phyloP scores from a whole-genome alignment of 768 basidiomycete species.

The Boletus reticuloceps region DNA sequence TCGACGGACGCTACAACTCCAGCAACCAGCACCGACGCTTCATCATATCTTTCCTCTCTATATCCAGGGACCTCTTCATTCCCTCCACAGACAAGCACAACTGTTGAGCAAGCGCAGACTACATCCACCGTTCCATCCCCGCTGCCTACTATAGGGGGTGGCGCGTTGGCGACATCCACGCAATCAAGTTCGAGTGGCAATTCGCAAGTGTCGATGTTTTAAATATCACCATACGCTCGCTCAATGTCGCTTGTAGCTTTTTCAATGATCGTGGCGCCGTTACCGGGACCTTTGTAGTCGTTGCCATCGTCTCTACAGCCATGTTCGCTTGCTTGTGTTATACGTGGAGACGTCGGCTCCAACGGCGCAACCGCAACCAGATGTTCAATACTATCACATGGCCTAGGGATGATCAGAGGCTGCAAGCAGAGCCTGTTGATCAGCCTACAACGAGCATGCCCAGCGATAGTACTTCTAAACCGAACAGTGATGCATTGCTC shows the following conservation, averaged over 20 bases:
- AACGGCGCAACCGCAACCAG: constrained; percentile 33
- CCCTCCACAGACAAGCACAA: constrained; percentile 38
- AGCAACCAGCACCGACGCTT: neutral
- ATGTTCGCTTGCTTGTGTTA: constrained; percentile 43
- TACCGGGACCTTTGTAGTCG: constrained; percentile 69
- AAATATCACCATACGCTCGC: neutral
- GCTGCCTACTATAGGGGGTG: constrained; percentile 39
- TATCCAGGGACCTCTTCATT: neutral
- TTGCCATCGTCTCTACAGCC: constrained; percentile 54
- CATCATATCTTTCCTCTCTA: neutral
- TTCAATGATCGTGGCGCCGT: constrained; percentile 67
- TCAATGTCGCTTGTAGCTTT: constrained; percentile 42
- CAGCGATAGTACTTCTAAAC: constrained; percentile 12
- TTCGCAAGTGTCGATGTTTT: constrained; percentile 24
- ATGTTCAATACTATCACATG: constrained; percentile 39
- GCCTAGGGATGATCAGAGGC: constrained; percentile 20
- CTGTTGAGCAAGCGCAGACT: constrained; percentile 36
- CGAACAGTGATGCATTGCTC: neutral
- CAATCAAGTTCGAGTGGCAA: constrained; percentile 27
- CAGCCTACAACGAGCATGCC: constrained; percentile 22
- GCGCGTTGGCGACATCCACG: constrained; percentile 46
- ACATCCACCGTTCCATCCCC: constrained; percentile 39
- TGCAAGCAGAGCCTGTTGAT: constrained; percentile 36
- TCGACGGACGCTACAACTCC: neutral
- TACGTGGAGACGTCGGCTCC: constrained; percentile 37